Base-by-base conservation (phyloP, 345 rosid species). In the Eucalyptus curtisii region DNA sequence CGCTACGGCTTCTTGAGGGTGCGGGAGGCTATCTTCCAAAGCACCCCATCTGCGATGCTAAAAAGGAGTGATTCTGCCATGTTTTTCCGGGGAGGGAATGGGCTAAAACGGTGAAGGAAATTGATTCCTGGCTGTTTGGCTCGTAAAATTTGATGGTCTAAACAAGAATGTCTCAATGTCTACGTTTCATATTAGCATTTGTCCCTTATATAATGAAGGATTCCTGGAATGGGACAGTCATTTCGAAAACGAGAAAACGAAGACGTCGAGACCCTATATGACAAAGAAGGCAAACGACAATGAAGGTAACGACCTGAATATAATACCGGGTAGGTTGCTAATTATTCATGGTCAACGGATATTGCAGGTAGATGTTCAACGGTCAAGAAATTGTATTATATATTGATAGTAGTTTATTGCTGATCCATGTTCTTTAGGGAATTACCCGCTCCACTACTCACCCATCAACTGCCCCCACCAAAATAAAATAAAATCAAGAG, bases 381-480 rank as follows among this genome's bases (percentile, higher is more conserved):
- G 7, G 66, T 59, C 66, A 27, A 27, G n/a, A 0, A 12, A 12
- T 27, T 27, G 3, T 59, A 11, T 11, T 5, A 59, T 25, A 25
- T 1, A 25, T 11, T 25, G 66, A 3, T 25, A 59, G 6, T 59
- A 5, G 4, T 27, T 27, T 25, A 59, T 59, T 5, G 31, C 15
- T 59, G 2, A 59, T 59, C 66, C 31, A 59, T 59, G 66, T 0
- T n/a, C 40, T 4, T 64, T 64, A 40, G 37, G 76, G 4, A 64
- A 64, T 14, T 7, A 64, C 76, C 76, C 1, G 76, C 27, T 53
- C 59, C 59, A 22, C 27, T 22, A 9, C 27, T 53, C 27, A 22
- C 0, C 59, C 27, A 55, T 55, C 27, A 55, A 9, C 27, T 5
- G 0, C 59, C 27, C 0, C 57, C 24, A 19, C 10, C 25, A 17